Base-by-base conservation (phyloP, 257 asterid species). In the Leptodermis oblonga region DNA sequence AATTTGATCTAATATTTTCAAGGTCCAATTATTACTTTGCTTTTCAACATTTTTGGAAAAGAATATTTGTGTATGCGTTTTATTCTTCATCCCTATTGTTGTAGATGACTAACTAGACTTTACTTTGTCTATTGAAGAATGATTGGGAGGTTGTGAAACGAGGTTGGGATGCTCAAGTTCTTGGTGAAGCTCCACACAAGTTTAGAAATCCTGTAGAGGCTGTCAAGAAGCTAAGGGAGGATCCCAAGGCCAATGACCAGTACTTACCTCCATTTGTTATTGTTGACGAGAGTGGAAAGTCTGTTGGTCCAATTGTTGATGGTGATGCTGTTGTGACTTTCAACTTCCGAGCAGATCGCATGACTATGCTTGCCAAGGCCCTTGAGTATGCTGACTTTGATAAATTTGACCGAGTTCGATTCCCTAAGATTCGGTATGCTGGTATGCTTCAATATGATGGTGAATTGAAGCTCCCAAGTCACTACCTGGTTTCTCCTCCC, bases 381-480 rank as follows among this genome's bases (percentile, higher is more conserved):
- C 96, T 90, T 33, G 97, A 90, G 78, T 93, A 88, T 69, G 86
- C 67, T 63, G 75, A 93, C 76, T 93, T 93, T 48, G 92, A 93
- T 58, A 90, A 84, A 75, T 93, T 93, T 73, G 97, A 90, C 45
- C 79, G 96, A 43, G 98, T 93, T 71, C 74, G 98, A 39, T 68
- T 81, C 63, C 97, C 97, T 53, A 90, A 88, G 70, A 93, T 88
- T 41, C 87, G 88, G 49, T 93, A 88, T 65, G 96, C 97, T 65
- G 98, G 98, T 41, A 88, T 93, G 98, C 98, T 93, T 72, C 97
- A 93, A 76, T 93, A 93, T 67, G 98, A 93, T 70, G 98, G 98
- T 54, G 98, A 93, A 78, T 86, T 93, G 82, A 88, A 90, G 79
- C 98, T 93, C 72, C 98, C 98, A 45, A 90, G 65, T 46, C 80